Percentiles rank a stretch among this genome's conserved stretches.
These are phyloP conservation scores for Chloris gayana DNA, from an alignment of 176 grass and related monocot species.

Conservation along the genomic window DNA sequence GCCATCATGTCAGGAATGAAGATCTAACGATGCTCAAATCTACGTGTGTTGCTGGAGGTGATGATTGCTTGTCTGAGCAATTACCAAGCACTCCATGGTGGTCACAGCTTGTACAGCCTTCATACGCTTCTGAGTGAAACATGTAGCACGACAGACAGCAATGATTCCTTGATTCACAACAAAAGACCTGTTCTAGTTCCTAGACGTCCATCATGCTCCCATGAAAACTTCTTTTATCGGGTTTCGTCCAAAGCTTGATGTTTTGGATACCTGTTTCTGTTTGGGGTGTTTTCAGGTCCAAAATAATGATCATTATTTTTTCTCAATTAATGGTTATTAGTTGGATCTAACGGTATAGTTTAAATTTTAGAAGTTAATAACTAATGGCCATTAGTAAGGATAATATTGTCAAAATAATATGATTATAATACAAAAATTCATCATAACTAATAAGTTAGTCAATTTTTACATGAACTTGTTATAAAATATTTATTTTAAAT, in stretches of 20 bases:
- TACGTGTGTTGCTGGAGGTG: background rate
- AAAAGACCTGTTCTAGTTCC: constrained; percentile 9
- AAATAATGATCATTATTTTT: too few relatives aligned
- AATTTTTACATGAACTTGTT: too few relatives aligned
- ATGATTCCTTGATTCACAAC: constrained; percentile 39
- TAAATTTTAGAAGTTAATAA: too few relatives aligned
- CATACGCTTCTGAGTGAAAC: constrained; percentile 31
- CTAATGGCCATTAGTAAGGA: too few relatives aligned
- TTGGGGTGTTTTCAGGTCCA: too few relatives aligned
- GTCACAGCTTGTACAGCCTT: constrained; percentile 18
- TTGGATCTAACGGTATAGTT: too few relatives aligned
- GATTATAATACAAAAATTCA: too few relatives aligned
- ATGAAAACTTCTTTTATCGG: constrained; percentile 12
- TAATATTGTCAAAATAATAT: too few relatives aligned
- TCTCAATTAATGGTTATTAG: too few relatives aligned
- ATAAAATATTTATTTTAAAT: too few relatives aligned
- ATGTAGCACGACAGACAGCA: constrained; percentile 25
- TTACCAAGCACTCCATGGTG: constrained; percentile 23
- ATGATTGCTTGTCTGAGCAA: constrained; percentile 38
- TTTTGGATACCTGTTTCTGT: background rate
- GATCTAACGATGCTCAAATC: background rate
- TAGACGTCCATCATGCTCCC: constrained; percentile 29
- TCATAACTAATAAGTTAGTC: too few relatives aligned
- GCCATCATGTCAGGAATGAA: constrained; percentile 24
- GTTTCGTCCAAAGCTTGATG: background rate